A percentile compares a stretch with the other conserved stretches of the same genome.
Evolutionary conservation across 2,329 filamentous ascomycete genomes (phyloP).

Genomic region (Colletotrichum sp.): DNA sequence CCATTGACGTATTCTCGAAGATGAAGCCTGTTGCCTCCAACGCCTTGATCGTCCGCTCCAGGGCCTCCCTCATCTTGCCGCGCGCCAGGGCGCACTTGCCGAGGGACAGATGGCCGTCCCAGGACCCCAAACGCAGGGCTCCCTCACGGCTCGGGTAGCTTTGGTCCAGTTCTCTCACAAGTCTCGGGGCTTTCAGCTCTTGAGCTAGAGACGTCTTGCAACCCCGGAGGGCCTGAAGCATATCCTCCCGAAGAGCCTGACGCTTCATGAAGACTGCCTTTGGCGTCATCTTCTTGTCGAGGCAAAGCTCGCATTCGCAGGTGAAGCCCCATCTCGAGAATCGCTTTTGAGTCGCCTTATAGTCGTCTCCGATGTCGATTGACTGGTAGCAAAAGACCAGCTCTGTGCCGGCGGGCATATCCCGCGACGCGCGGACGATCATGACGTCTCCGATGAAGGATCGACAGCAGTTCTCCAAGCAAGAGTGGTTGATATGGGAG

Average conservation of each 20-base stretch:
- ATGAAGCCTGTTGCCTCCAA: slow-evolving; percentile 30
- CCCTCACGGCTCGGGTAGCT: slow-evolving; percentile 19
- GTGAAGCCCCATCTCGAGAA: slow-evolving; percentile 43
- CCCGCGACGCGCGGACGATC: slow-evolving; percentile 49
- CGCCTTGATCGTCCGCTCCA: slow-evolving; percentile 25
- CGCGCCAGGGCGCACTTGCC: not conserved
- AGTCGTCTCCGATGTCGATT: slow-evolving; percentile 22
- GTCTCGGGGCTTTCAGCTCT: not conserved
- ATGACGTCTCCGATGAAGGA: slow-evolving; percentile 60
- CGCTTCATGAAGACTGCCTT: slow-evolving; percentile 19
- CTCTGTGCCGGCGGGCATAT: slow-evolving; percentile 49
- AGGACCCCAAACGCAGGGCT: slow-evolving; percentile 23
- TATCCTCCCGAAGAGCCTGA: not conserved
- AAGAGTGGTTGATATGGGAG: slow-evolving; percentile 59
- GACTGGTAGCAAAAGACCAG: slow-evolving; percentile 44
- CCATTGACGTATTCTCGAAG: slow-evolving; percentile 18
- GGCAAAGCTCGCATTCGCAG: slow-evolving; percentile 46
- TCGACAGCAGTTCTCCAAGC: slow-evolving; percentile 48
- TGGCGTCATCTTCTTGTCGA: slow-evolving; percentile 26
- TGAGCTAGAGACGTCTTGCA: not conserved
- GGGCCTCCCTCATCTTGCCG: not conserved
- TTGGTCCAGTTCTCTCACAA: slow-evolving; percentile 26
- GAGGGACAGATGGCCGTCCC: slow-evolving; percentile 24
- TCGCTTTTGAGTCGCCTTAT: slow-evolving; percentile 33
- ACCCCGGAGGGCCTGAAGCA: not conserved